These are phyloP conservation scores for Tylopilus cervinicoccineus DNA, from an alignment of 768 basidiomycete genomes.

Conservation along the genomic window DNA sequence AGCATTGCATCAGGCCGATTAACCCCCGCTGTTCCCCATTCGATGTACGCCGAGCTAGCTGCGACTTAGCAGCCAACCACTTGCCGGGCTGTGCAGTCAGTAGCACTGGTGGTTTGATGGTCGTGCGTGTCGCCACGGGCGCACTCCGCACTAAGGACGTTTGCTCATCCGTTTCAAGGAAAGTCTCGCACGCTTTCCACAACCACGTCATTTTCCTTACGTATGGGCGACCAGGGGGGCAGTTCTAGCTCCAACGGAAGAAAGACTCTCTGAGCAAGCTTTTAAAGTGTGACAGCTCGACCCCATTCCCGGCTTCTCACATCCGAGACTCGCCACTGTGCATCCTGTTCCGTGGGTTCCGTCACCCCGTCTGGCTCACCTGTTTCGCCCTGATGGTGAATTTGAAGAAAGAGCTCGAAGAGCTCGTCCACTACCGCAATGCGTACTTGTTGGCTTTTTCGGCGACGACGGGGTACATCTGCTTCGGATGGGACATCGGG, in stretches of 20 bases:
- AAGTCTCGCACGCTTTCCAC: too few species aligned
- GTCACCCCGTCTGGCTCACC: not conserved
- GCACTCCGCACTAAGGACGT: not conserved
- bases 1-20: not conserved
- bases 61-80: not conserved
- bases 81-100: too few species aligned
- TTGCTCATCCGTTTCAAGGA: not conserved
- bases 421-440: constrained; percentile 30
- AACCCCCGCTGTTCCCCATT: not conserved
- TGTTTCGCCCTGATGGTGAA: constrained; percentile 10
- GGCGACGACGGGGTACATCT: constrained; percentile 32
- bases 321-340: too few species aligned
- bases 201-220: not conserved
- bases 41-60: not conserved
- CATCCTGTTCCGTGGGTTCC: too few species aligned
- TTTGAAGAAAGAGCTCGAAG: constrained; percentile 19
- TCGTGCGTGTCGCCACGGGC: not conserved
- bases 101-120: not conserved
- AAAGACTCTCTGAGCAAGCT: too few species aligned
- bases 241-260: too few species aligned
- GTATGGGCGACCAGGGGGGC: not conserved
- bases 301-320: not conserved
- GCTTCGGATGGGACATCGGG: constrained; percentile 37
- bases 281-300: too few species aligned
- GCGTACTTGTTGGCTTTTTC: constrained; percentile 33